phyloP scores from a whole-genome alignment of 2,329 filamentous ascomycete genomes.

The Aspergillus amoenus region DNA sequence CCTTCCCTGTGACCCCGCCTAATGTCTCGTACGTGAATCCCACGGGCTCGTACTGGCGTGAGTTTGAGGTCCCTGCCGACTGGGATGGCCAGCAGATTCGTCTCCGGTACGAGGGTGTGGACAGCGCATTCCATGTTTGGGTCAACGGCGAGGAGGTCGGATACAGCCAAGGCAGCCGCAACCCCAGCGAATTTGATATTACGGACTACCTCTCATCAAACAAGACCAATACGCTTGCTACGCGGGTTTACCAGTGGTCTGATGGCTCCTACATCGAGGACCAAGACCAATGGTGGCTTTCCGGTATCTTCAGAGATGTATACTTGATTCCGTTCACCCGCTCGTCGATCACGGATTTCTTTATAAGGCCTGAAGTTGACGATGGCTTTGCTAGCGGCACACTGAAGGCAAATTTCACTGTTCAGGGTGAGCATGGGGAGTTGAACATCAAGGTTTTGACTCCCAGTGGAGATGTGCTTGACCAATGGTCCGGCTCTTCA shows the following conservation, averaged over 20 bases:
- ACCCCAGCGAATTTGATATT: constrained; percentile 69
- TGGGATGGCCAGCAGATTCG: constrained; percentile 56
- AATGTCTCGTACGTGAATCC: constrained; percentile 62
- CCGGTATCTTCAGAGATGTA: constrained; percentile 67
- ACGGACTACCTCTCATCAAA: constrained; percentile 48
- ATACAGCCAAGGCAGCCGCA: constrained; percentile 68
- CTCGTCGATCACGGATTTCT: constrained; percentile 35
- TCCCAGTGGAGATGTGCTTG: neutral
- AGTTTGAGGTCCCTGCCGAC: constrained; percentile 53
- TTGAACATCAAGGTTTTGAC: neutral
- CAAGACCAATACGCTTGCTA: constrained; percentile 59
- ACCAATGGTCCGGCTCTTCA: neutral
- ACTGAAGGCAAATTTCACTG: constrained; percentile 50
- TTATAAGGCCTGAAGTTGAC: constrained; percentile 36
- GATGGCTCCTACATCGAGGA: constrained; percentile 70
- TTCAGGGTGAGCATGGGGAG: constrained; percentile 42
- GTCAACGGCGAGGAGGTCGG: constrained; percentile 64
- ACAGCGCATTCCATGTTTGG: constrained; percentile 69
- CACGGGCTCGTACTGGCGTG: constrained; percentile 61
- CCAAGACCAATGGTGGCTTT: constrained; percentile 68
- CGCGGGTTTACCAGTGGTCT: constrained; percentile 65
- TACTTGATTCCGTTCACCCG: constrained; percentile 51
- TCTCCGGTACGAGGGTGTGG: constrained; percentile 69
- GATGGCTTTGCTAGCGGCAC: constrained; percentile 53
- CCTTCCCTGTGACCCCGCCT: constrained; percentile 65